Base-by-base conservation (phyloP, 2,329 filamentous ascomycete genomes). In the Phialophora tarda region DNA sequence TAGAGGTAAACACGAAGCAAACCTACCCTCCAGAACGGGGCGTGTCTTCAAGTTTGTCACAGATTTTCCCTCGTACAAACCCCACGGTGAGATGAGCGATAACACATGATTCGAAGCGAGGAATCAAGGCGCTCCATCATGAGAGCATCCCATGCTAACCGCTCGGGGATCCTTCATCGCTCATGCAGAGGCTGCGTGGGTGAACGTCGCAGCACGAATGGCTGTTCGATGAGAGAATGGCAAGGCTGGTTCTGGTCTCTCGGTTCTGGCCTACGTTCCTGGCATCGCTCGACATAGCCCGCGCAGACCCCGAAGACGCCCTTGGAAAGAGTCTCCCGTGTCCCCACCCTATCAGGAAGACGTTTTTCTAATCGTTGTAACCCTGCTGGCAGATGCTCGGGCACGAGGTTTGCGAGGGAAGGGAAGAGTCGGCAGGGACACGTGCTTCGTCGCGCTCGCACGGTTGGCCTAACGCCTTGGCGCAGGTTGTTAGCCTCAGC, bases 401-500 rank as follows among this genome's bases (percentile, higher is more conserved):
- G 48, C 47, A 53, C 24, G 59, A 53, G 30, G 47, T 38, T 28
- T 61, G 47, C 4, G 38, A 61, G 30, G 51, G 51, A 24, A 61
- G 48, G 21, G 32, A 32, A 21, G 30, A 30, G 14, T 17, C n/a
- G 17, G 34, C 28, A 26, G 21, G 28, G 23, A 12, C 47, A 61
- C 59, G 59, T 61, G 59, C 59, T 11, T 21, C 24, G 12, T 21
- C 21, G 26, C 28, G 32, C 59, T 38, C 32, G 34, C 30, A 12
- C 47, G 59, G 59, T 61, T 61, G 59, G 59, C 59, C 23, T 28
- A 48, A n/a, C 21, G 48, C 48, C 59, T 61, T 61, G 47, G 59
- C 48, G 48, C 32, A 11, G 28, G 23, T 3, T 30, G 28, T 51
- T 51, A 60, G 58, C 26, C 17, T 30, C 32, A 0, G 7, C 10